Evolutionary conservation across 73 alveolate species (phyloP).

Genomic region (Durusdinium trenchii): DNA sequence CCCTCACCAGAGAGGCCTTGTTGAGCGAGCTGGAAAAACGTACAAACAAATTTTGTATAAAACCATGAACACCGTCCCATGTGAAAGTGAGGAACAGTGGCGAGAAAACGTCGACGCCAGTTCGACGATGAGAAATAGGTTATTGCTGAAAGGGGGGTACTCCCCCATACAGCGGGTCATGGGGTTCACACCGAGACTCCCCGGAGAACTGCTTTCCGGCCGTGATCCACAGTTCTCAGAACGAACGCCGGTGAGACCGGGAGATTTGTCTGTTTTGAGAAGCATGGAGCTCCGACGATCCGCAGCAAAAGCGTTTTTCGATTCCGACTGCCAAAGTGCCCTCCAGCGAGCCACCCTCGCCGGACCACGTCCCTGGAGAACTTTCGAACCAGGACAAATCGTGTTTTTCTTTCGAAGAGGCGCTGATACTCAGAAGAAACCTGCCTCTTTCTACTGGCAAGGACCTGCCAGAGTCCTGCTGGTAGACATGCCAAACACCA

Average conservation of each 20-base stretch:
- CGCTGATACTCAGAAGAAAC: neutral
- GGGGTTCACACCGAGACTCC: neutral
- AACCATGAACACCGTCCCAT: neutral
- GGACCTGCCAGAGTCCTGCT: neutral
- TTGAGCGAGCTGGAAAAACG: neutral
- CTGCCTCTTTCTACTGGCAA: neutral
- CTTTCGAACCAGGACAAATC: neutral
- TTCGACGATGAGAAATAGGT: neutral
- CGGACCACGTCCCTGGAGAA: neutral
- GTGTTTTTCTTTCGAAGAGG: conserved; percentile 6
- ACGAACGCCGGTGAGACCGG: neutral
- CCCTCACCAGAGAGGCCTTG: conserved; percentile 7
- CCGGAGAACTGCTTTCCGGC: neutral
- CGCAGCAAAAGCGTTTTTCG: neutral
- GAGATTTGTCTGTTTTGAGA: neutral
- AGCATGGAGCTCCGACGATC: neutral
- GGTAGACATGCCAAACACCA: neutral
- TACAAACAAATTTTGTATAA: neutral
- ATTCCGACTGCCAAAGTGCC: neutral
- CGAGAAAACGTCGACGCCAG: neutral
- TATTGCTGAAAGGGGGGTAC: neutral
- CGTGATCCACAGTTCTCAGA: no score
- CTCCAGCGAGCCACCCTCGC: neutral
- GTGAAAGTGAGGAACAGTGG: neutral
- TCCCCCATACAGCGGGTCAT: conserved; percentile 2